A percentile compares a stretch with the other conserved stretches of the same genome.
Evolutionary conservation across 75 land plant genomes (phyloP).

Genomic region (Larix kaempferi): DNA sequence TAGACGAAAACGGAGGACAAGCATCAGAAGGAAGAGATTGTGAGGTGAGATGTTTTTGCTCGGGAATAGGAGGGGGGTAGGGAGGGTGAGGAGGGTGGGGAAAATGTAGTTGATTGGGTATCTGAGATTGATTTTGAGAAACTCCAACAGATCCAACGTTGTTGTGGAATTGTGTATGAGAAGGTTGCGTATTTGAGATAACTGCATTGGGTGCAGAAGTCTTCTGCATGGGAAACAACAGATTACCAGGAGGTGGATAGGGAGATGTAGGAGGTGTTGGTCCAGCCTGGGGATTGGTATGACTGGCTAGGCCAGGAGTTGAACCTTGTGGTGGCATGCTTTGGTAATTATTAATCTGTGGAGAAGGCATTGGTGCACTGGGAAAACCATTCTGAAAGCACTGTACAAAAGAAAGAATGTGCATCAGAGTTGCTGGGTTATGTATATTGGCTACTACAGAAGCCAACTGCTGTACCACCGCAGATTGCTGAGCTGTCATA

Average conservation of each 20-base stretch:
- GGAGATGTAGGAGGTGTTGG: neutral
- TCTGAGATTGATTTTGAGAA: conserved; percentile 3
- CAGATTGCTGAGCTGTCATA: conserved; percentile 2
- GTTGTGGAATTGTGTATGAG: neutral
- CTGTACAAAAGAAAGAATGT: neutral
- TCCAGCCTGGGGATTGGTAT: neutral
- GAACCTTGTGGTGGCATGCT: conserved; percentile 1
- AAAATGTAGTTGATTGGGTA: neutral
- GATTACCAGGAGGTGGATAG: neutral
- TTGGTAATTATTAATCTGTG: neutral
- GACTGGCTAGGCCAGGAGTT: neutral
- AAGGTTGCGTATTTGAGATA: neutral
- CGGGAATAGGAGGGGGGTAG: no score
- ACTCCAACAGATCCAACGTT: neutral
- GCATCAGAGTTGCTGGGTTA: neutral
- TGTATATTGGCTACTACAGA: conserved; percentile 1
- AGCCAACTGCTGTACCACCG: neutral
- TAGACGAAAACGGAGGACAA: neutral
- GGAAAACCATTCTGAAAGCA: conserved; percentile 7
- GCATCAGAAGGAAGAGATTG: neutral
- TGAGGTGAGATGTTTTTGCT: neutral
- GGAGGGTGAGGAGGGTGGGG: neutral
- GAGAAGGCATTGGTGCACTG: neutral
- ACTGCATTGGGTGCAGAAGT: neutral
- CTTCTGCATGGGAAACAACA: neutral